A percentile compares a stretch with the other conserved stretches of the same genome.
Conservation (phyloP, 176 grass and related monocot species). For the Canna indica region DNA sequence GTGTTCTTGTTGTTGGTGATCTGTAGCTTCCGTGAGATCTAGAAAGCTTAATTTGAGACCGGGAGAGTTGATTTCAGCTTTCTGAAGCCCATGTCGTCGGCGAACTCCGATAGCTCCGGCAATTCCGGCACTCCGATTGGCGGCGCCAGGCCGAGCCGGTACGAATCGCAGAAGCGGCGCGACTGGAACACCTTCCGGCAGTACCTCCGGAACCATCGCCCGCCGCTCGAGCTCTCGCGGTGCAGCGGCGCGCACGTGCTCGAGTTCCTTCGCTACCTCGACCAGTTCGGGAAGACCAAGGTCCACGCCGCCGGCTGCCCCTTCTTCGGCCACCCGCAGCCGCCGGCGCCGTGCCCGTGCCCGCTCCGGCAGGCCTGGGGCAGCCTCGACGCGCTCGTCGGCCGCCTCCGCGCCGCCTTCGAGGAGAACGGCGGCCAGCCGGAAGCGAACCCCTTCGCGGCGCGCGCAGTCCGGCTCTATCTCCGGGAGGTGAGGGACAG, state of each 20-base stretch:
- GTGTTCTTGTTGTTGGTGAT: not conserved
- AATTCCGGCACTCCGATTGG: slow-evolving; percentile 10
- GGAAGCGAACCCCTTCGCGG: slow-evolving; percentile 64
- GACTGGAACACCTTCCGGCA: slow-evolving; percentile 85
- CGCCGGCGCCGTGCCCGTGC: slow-evolving; percentile 56
- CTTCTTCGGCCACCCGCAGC: slow-evolving; percentile 63
- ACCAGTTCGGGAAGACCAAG: slow-evolving; percentile 87
- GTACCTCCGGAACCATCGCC: slow-evolving; percentile 76
- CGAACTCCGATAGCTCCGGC: slow-evolving; percentile 28
- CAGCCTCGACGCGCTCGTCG: slow-evolving; percentile 66
- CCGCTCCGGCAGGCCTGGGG: slow-evolving; percentile 64
- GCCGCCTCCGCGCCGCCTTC: slow-evolving; percentile 72
- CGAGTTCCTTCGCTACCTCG: slow-evolving; percentile 68
- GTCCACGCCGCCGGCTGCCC: slow-evolving; percentile 46
- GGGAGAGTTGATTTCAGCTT: not conserved
- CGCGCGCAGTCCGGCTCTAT: slow-evolving; percentile 57
- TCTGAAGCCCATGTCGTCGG: slow-evolving; percentile 25
- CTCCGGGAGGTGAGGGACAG: slow-evolving; percentile 44
- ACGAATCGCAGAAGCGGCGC: slow-evolving; percentile 81
- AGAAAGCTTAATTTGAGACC: not conserved
- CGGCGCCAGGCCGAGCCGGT: slow-evolving; percentile 37
- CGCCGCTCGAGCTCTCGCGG: slow-evolving; percentile 54
- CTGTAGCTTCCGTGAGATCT: not conserved
- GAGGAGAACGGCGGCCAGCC: slow-evolving; percentile 65
- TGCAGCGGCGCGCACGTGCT: slow-evolving; percentile 83